These are phyloP conservation scores for Leccinum truebloodii DNA, from an alignment of 768 basidiomycete species.

Conservation along the genomic window DNA sequence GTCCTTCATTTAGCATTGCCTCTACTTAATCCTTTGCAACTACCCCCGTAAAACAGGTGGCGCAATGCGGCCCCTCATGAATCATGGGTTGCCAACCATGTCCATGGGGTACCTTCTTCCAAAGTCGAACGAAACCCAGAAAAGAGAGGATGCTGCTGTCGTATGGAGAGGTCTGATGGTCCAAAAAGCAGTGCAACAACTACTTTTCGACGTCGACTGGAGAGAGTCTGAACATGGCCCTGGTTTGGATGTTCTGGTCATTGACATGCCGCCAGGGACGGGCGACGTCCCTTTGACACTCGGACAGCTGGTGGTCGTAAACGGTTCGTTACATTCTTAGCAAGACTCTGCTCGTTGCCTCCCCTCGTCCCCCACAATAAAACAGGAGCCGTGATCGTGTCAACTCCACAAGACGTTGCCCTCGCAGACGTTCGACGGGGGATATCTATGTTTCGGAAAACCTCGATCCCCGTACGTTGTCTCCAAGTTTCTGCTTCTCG, in stretches of 20 bases:
- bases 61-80: constrained; percentile 76
- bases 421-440: constrained; percentile 91
- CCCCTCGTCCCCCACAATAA: background rate
- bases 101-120: constrained; percentile 96
- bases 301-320: constrained; percentile 80
- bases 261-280: constrained; percentile 98
- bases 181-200: constrained; percentile 94
- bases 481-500: background rate
- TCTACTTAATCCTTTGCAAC: background rate
- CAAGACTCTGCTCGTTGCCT: background rate
- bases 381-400: constrained; percentile 88
- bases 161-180: constrained; percentile 99
- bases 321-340: constrained; percentile 55
- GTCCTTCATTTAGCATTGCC: constrained; percentile 19
- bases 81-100: constrained; percentile 93
- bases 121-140: constrained; percentile 43
- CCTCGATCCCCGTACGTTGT: constrained; percentile 75
- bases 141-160: constrained; percentile 72
- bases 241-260: constrained; percentile 80
- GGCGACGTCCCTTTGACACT: constrained; percentile 94
- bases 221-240: constrained; percentile 35
- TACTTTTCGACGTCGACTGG: constrained; percentile 97
- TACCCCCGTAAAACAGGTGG: constrained; percentile 49
- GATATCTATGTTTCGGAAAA: constrained; percentile 88
- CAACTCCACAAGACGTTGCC: constrained; percentile 94